Conservation (phyloP, 208 protist species). For the Trypanosoma conorhini region DNA sequence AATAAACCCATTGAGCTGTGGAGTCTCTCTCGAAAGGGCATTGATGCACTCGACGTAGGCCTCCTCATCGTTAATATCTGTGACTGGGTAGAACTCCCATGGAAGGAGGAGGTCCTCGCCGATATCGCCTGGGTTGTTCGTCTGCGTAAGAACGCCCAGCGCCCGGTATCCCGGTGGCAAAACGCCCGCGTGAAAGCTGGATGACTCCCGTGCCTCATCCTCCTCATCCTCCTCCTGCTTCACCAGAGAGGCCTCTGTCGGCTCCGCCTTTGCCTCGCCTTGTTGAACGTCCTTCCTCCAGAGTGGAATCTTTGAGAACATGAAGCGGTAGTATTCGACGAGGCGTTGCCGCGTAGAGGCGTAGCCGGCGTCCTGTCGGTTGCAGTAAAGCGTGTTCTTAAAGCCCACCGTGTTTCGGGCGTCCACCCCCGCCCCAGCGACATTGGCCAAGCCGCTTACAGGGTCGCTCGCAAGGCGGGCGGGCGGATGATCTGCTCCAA, state of each 20-base stretch:
- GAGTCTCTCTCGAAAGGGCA: conserved; percentile 43
- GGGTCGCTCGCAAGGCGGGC: conserved; percentile 35
- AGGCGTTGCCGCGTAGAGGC: conserved; percentile 27
- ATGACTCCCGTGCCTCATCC: not conserved
- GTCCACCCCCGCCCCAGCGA: conserved; percentile 34
- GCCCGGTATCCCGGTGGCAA: conserved; percentile 35
- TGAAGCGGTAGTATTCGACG: conserved; percentile 66
- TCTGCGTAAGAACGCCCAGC: conserved; percentile 78
- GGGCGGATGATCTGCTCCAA: conserved; percentile 60
- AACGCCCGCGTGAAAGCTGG: not conserved
- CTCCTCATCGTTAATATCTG: conserved; percentile 62
- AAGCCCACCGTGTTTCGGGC: conserved; percentile 75
- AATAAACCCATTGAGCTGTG: conserved; percentile 17
- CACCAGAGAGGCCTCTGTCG: conserved; percentile 8
- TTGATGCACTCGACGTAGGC: conserved; percentile 47
- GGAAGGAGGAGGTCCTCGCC: conserved; percentile 42
- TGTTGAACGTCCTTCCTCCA: conserved; percentile 22
- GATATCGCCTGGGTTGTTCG: conserved; percentile 42
- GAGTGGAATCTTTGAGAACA: conserved; percentile 59
- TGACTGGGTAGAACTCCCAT: conserved; percentile 85
- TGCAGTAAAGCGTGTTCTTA: conserved; percentile 68
- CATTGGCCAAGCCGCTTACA: conserved; percentile 19
- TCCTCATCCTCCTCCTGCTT: conserved; percentile 18
- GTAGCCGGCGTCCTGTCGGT: conserved; percentile 48
- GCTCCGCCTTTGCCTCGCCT: conserved; percentile 21